Base-by-base conservation (phyloP, 805 yeast species). In the Yarrowia sp. region DNA sequence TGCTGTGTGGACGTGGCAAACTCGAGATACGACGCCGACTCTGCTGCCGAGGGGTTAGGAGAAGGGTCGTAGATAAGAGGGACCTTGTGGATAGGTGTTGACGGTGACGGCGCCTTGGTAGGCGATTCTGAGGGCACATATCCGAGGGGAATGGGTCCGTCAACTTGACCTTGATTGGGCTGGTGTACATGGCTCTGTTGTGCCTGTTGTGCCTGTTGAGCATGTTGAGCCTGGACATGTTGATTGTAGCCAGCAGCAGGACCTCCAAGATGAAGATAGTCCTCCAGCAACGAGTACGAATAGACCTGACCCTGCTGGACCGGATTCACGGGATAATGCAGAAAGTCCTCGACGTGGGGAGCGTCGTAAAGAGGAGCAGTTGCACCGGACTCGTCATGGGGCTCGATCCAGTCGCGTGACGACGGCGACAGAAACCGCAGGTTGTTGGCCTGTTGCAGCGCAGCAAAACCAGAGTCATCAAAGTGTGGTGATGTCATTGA, bases 341-440 rank as follows among this genome's bases (percentile, higher is more conserved):
- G 58, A 33, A 51, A 51, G 58, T 51, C 58, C 41, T 51, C 58
- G 41, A 51, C 58, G 21, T 51, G 58, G 16, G 58, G 58, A 35
- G 58, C 58, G 21, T 51, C 58, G 41, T 51, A 51, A 11, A 51
- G 22, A 2, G 58, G 58, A 7, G 40, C 41, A 14, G 40, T 7
- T 4, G 36, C 19, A 21, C 22, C 14, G 14, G 30, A 8, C 30
- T 51, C 41, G 24, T 51, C 58, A 10, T 51, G 58, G 58, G 58
- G 58, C 32, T 51, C 58, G 58, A 51, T 51, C 58, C 58, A 51
- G 58, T 51, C 58, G 58, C 58, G 58, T 35, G 58, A 51, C 17
- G 41, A 33, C 17, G 58, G 58, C 41, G 58, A 51, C 30, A 51
- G 41, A 16, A 51, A 51, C 16, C 58, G 58, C 58, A 51, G 41